Conservation (phyloP, 139 green algal genomes). For the Auxenochlorella pyrenoidosa region DNA sequence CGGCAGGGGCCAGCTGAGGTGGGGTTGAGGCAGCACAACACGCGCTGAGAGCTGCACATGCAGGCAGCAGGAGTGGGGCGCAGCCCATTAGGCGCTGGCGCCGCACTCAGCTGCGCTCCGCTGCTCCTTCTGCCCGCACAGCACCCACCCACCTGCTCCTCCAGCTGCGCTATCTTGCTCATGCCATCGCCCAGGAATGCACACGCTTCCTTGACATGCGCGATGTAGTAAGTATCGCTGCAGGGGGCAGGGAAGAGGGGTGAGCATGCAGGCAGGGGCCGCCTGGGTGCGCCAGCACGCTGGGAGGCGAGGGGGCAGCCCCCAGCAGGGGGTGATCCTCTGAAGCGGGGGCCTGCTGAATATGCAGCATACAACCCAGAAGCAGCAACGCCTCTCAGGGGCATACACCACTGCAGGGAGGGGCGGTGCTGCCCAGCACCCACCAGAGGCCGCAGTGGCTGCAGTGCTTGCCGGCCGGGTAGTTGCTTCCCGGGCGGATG, state of each 20-base stretch:
- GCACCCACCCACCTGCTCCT: conserved; percentile 63
- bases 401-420: background rate
- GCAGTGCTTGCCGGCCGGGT: conserved; percentile 92
- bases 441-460: conserved; percentile 91
- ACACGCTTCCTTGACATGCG: conserved; percentile 96
- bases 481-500: conserved; percentile 78
- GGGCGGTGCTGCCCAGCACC: background rate
- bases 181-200: conserved; percentile 96
- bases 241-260: conserved; percentile 60
- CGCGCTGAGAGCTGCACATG: background rate
- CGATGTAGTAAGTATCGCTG: conserved; percentile 96
- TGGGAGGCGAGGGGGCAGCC: background rate
- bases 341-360: background rate
- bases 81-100: no score
- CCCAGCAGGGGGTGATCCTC: background rate
- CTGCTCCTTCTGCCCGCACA: background rate
- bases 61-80: background rate
- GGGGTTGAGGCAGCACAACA: background rate
- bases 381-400: background rate
- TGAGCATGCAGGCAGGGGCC: background rate
- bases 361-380: no score
- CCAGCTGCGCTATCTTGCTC: conserved; percentile 73
- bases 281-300: background rate
- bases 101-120: no score
- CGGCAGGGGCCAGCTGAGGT: no score